Evolutionary conservation across 257 asterid genomes (phyloP), one percentile per base, ranked within the genome.

Genomic region (Oldenlandia corymbosa): DNA sequence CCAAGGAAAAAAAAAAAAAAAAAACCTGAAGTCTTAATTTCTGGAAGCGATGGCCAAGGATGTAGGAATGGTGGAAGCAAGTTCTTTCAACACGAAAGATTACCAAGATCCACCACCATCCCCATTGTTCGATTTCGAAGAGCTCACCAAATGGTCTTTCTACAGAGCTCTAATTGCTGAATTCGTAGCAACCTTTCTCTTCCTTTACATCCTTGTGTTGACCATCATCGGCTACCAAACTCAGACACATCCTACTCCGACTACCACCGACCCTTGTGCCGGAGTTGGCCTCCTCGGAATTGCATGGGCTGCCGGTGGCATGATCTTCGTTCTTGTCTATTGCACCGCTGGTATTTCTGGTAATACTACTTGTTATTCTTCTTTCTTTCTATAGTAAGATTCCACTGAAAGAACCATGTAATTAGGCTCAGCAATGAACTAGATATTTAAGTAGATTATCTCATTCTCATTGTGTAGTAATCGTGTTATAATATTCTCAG

Each of bases 261-360:
- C 5, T 68, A 60, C 50, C 88, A 79, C 72, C 68, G 12, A n/a
- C 17, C 17, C 60, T 28, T 87, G 95, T 50, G 87, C 76, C 34
- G 87, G 93, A 4, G 95, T 87, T 5, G 95, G 95, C 1, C 54
- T 87, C 58, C 93, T 87, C 36, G 93, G 95, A 26, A 85, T 87
- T 68, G 88, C 95, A 20, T 87, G 95, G 95, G 88, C 93, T 17
- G 81, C 83, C 24, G 95, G 95, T 21, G 95, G 95, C 78, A 87
- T 87, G 95, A 85, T 87, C 60, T 75, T 69, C 49, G 66, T 75
- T 60, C 78, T 73, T 48, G 78, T 73, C 24, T 73, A 73, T 64
- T 73, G 78, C 78, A 73, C 74, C 21, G 78, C 74, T 60, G 74
- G 78, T 37, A 73, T 73, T 32, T 73, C 78, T 31, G 78, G 78